Conservation (phyloP, 2,329 filamentous ascomycete genomes). For the Trichoderma atrobrunneum region DNA sequence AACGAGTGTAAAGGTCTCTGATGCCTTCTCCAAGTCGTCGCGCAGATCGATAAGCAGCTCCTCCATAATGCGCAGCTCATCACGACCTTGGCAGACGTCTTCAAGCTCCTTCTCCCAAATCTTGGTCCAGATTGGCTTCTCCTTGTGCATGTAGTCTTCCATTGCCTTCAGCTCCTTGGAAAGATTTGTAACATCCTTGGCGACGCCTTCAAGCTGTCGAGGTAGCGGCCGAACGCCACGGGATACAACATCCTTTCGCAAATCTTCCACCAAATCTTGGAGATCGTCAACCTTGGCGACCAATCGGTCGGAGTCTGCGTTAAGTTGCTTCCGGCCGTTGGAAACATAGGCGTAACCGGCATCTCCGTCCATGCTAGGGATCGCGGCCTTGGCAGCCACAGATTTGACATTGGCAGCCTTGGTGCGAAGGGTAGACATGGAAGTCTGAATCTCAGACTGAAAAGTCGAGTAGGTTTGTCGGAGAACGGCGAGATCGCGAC, state of each 20-base stretch:
- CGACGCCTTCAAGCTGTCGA: conserved; percentile 82
- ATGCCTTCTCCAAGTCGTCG: conserved; percentile 92
- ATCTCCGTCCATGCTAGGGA: conserved; percentile 71
- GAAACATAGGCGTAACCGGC: conserved; percentile 84
- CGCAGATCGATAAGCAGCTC: conserved; percentile 88
- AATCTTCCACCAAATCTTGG: conserved; percentile 94
- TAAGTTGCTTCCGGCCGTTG: conserved; percentile 80
- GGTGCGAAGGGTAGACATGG: conserved; percentile 77
- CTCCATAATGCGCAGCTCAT: conserved; percentile 93
- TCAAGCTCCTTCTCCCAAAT: conserved; percentile 99
- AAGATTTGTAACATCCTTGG: conserved; percentile 79
- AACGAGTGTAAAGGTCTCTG: conserved; percentile 88
- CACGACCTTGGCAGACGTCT: conserved; percentile 90
- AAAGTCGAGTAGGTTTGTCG: conserved; percentile 93
- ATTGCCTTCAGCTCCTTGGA: conserved; percentile 89
- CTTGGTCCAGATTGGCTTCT: conserved; percentile 98
- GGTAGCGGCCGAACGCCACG: conserved; percentile 89
- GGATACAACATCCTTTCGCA: conserved; percentile 93
- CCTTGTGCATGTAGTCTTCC: conserved; percentile 84
- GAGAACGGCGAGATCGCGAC: conserved; percentile 84
- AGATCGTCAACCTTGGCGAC: conserved; percentile 92
- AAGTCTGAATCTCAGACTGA: conserved; percentile 80
- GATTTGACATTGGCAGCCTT: conserved; percentile 82
- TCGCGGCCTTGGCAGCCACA: conserved; percentile 64
- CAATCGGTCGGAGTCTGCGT: conserved; percentile 82